Conservation (phyloP, 257 asterid genomes). For the Petunia secreta region DNA sequence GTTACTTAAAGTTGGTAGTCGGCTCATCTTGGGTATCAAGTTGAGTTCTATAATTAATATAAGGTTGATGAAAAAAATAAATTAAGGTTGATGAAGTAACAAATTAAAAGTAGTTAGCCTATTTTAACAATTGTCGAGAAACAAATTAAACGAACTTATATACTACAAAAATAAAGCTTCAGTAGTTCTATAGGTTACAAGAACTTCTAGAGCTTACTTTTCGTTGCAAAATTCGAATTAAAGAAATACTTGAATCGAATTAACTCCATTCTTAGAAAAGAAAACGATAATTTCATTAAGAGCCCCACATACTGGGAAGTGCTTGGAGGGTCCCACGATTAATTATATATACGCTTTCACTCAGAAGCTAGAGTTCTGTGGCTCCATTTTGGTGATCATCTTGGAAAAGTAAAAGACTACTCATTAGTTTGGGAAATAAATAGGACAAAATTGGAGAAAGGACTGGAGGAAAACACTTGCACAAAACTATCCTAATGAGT, state of each 20-base stretch:
- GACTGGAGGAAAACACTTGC: neutral
- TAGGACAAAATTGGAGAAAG: slow-evolving; percentile 19
- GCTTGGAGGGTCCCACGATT: neutral
- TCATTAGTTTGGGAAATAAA: neutral
- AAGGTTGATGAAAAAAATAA: neutral
- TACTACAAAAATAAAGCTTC: neutral
- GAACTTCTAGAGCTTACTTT: neutral
- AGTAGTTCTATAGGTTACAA: neutral
- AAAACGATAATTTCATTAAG: neutral
- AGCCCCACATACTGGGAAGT: neutral
- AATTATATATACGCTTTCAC: slow-evolving; percentile 11
- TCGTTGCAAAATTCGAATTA: neutral
- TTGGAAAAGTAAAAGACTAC: neutral
- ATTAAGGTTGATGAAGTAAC: no score
- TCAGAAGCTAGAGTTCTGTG: neutral
- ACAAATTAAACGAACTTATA: neutral
- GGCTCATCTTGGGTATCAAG: neutral
- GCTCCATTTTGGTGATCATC: slow-evolving; percentile 18
- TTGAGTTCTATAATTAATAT: neutral
- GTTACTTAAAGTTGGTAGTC: neutral
- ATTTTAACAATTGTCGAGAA: no score
- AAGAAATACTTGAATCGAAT: neutral
- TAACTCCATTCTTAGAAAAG: neutral
- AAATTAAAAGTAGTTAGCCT: no score
- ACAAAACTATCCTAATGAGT: neutral